phyloP scores from a whole-genome alignment of 495 filamentous ascomycete genomes.

The Hypomontagnella monticulosa region DNA sequence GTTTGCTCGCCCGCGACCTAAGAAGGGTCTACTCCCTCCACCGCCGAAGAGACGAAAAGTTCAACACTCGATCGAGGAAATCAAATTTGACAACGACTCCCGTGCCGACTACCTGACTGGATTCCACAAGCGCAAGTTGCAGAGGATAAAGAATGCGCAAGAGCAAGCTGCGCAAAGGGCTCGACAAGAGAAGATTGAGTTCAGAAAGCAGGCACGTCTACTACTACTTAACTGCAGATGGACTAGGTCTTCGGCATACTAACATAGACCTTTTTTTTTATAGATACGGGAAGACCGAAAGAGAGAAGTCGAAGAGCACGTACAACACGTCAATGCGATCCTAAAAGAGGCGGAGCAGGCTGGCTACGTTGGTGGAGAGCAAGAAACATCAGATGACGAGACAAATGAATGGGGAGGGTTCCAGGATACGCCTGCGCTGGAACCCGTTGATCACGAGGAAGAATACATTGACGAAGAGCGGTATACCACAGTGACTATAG shows the following conservation, averaged over 20 bases:
- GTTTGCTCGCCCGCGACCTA: constrained; percentile 60
- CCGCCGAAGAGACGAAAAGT: constrained; percentile 73
- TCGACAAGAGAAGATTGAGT: constrained; percentile 73
- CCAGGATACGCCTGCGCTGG: constrained; percentile 54
- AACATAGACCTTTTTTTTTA: constrained; percentile 1
- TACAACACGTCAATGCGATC: constrained; percentile 74
- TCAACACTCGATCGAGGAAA: constrained; percentile 71
- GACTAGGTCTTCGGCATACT: constrained; percentile 3
- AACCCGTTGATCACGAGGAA: constrained; percentile 78
- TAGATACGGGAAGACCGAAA: constrained; percentile 84
- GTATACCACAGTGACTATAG: constrained; percentile 92
- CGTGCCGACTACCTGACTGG: constrained; percentile 90
- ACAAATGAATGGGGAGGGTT: constrained; percentile 73
- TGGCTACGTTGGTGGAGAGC: constrained; percentile 49
- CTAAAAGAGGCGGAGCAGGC: constrained; percentile 65
- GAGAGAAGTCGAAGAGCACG: constrained; percentile 79
- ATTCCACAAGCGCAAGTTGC: constrained; percentile 93
- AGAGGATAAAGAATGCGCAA: constrained; percentile 83
- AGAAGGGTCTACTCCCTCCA: constrained; percentile 57
- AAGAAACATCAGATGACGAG: constrained; percentile 43
- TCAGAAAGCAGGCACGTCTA: constrained; percentile 73
- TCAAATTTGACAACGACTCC: constrained; percentile 81
- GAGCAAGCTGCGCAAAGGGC: constrained; percentile 76
- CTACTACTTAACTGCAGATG: background rate
- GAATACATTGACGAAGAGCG: constrained; percentile 97